Evolutionary conservation across 371 early-diverging fungal genomes (phyloP), one percentile per base, ranked within the genome.

Genomic region (Haplosporangium sp.): DNA sequence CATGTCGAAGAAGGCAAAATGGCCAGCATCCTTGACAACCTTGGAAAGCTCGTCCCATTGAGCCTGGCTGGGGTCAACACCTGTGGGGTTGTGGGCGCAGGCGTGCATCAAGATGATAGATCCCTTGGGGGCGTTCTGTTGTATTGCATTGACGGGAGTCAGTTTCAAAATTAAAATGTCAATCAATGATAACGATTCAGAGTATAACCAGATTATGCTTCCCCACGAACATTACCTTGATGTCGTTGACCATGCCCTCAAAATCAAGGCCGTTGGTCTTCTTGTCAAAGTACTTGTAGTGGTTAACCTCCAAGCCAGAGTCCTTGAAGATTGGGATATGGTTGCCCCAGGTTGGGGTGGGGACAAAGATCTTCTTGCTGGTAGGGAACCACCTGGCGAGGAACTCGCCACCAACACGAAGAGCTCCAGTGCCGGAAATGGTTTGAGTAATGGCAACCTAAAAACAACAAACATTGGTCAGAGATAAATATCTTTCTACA

Each of bases 71-170:
- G 99, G 99, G 83, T 99, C 99, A 46, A 98, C 98, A 82, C 99
- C 98, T 21, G 98, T 98, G 36, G 99, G 99, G 90, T 99, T 99
- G 86, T 99, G 99, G 29, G 98, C 99, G 83, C 99, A 99, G 50
- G 98, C 98, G 83, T 99, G 99, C 61, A 99, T 87, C 62, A 99
- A 86, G 62, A 98, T 89, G 65, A 98, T 84, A 55, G 97, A 95
- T 73, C 94, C 94, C 83, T 90, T 86, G 64, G 97, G 96, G 58
- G 94, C 87, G 62, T 86, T 91, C 87, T 93, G 75, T 67, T 16
- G 29, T 53, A 7, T 21, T 1, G 29, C 37, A 61, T 0, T 11
- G 55, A 58, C 13, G 38, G 23, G 36, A 43, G 16, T 9, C 13
- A 6, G 38, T 20, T 21, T 16, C 12, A 42, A 8, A 23, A 16